Conservation (phyloP, 2,329 filamentous ascomycete species). For the Neofusicoccum kwambonambiense region DNA sequence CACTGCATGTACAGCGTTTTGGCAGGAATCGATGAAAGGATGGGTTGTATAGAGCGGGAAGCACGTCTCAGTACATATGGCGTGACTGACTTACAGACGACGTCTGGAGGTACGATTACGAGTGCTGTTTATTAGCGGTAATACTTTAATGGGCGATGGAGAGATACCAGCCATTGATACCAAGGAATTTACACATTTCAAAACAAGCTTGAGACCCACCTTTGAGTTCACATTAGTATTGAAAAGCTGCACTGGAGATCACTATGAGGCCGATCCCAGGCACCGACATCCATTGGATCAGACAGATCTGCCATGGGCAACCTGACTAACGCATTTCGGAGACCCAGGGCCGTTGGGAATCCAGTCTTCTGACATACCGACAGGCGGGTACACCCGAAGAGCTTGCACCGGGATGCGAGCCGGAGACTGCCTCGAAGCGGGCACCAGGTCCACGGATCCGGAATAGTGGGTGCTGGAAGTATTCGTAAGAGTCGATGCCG, state of each 20-base stretch:
- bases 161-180: neutral
- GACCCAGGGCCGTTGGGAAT: neutral
- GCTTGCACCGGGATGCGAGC: neutral
- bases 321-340: neutral
- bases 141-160: neutral
- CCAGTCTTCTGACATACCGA: neutral
- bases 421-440: neutral
- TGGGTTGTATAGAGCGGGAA: neutral
- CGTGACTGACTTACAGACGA: neutral
- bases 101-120: neutral
- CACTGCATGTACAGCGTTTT: neutral
- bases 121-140: neutral
- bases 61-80: neutral
- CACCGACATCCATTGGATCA: no score
- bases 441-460: neutral
- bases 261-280: no score
- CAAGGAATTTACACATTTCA: neutral
- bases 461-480: neutral
- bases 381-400: neutral
- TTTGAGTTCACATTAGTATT: no score
- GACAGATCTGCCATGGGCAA: neutral
- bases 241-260: no score
- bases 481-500: neutral
- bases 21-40: neutral
- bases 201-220: neutral